A percentile compares a stretch with the other conserved stretches of the same genome.
Conservation (phyloP, 1,139 yeast genomes). For the Suhomyces yuchorum region DNA sequence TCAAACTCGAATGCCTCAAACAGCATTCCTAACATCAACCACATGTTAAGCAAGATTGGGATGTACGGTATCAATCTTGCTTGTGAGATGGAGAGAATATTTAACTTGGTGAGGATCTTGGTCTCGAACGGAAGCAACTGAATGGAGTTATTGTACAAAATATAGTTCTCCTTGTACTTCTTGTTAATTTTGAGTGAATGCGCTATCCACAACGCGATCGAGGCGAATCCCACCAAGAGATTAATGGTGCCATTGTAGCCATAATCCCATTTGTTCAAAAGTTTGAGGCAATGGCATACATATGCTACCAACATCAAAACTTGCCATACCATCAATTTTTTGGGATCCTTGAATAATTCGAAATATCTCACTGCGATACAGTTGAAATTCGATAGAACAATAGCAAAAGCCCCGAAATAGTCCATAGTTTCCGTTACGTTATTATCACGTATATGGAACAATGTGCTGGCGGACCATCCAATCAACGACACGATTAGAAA, state of each 20-base stretch:
- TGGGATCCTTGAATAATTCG: conserved; percentile 22
- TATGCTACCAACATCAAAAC: conserved; percentile 22
- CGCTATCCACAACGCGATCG: conserved; percentile 38
- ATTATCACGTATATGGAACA: conserved; percentile 46
- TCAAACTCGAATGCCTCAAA: conserved; percentile 44
- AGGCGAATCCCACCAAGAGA: conserved; percentile 33
- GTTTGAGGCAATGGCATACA: conserved; percentile 32
- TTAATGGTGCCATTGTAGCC: conserved; percentile 41
- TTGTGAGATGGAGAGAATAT: conserved; percentile 29
- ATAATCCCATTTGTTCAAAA: conserved; percentile 43
- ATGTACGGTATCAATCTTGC: conserved; percentile 36
- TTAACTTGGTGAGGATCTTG: conserved; percentile 36
- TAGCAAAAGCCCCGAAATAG: conserved; percentile 48
- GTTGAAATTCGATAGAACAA: conserved; percentile 41
- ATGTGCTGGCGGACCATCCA: conserved; percentile 44
- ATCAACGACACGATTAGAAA: conserved; percentile 33
- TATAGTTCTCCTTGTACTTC: conserved; percentile 25
- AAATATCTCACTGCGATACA: conserved; percentile 38
- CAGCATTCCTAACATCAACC: conserved; percentile 38
- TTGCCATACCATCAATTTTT: conserved; percentile 15
- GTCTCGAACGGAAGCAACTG: conserved; percentile 46
- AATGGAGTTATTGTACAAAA: conserved; percentile 39
- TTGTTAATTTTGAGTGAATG: conserved; percentile 31
- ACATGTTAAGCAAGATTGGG: conserved; percentile 39
- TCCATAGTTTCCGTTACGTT: conserved; percentile 46